Conservation (phyloP, 768 basidiomycete genomes). For the Rhodotorula graminis region DNA sequence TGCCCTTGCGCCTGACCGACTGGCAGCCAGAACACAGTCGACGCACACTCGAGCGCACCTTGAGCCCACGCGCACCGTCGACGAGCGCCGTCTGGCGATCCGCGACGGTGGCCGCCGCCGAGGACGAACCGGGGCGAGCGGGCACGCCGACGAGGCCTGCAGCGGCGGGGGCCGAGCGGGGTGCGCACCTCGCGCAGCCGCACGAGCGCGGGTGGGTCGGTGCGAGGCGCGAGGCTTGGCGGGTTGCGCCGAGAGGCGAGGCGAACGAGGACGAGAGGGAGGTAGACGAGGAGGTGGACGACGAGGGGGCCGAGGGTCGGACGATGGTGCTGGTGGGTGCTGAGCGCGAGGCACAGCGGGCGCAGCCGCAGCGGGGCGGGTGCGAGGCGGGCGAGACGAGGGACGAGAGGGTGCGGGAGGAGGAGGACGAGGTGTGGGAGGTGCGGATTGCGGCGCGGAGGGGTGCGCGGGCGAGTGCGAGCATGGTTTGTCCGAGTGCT, state of each 20-base stretch:
- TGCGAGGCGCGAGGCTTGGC: constrained; percentile 8
- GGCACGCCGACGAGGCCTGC: constrained; percentile 2
- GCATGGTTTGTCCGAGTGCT: not conserved
- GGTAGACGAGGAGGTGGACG: not conserved
- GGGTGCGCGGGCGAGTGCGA: constrained; percentile 5
- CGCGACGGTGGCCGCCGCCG: not conserved
- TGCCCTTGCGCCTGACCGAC: constrained; percentile 80
- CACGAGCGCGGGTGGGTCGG: constrained; percentile 25
- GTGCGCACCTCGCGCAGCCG: constrained; percentile 29
- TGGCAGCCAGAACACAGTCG: too few relatives aligned
- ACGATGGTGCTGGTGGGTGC: constrained; percentile 14
- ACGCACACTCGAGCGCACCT: too few relatives aligned
- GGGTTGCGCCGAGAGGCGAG: not conserved
- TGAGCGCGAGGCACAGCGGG: constrained; percentile 29
- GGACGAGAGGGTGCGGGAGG: constrained; percentile 1
- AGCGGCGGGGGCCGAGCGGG: not conserved
- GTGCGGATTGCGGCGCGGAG: not conserved
- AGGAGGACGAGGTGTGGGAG: not conserved
- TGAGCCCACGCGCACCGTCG: constrained; percentile 62
- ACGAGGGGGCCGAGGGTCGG: constrained; percentile 3
- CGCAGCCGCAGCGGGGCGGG: constrained; percentile 27
- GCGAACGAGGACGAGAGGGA: not conserved
- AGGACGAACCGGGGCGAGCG: not conserved
- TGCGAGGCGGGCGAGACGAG: constrained; percentile 23
- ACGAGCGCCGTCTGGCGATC: not conserved